These are phyloP conservation scores for Leptographium procerum DNA, from an alignment of 2,329 filamentous ascomycete species.

Conservation along the genomic window DNA sequence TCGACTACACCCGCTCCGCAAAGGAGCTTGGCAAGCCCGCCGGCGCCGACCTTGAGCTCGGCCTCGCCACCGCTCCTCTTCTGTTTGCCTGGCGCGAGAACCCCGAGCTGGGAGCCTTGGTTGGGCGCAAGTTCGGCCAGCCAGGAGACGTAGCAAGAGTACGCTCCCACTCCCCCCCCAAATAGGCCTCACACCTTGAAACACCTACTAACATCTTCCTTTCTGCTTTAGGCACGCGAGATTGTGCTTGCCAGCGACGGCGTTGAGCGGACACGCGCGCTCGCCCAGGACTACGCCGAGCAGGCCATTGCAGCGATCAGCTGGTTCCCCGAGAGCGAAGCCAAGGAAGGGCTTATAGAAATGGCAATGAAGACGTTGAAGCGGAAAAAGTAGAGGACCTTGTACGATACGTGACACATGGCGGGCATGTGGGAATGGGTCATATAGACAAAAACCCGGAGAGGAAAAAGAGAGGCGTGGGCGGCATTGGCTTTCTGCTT, in stretches of 20 bases:
- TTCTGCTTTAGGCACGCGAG: slow-evolving; percentile 69
- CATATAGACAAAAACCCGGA: neutral
- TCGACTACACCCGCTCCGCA: slow-evolving; percentile 85
- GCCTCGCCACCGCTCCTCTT: slow-evolving; percentile 84
- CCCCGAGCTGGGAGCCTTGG: slow-evolving; percentile 71
- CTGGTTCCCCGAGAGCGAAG: slow-evolving; percentile 83
- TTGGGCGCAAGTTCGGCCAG: slow-evolving; percentile 78
- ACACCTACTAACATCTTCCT: slow-evolving; percentile 4
- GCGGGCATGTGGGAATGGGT: neutral
- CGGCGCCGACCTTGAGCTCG: slow-evolving; percentile 85
- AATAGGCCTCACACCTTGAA: too few species aligned
- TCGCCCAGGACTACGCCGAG: slow-evolving; percentile 84
- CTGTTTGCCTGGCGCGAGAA: slow-evolving; percentile 93
- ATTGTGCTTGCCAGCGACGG: slow-evolving; percentile 76
- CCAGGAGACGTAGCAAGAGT: slow-evolving; percentile 81
- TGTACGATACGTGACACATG: slow-evolving; percentile 1
- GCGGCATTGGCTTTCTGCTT: neutral
- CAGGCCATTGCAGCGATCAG: slow-evolving; percentile 78
- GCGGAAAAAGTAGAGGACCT: slow-evolving; percentile 55
- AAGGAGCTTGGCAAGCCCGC: slow-evolving; percentile 87
- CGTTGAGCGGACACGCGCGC: slow-evolving; percentile 78
- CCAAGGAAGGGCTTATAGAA: slow-evolving; percentile 80
- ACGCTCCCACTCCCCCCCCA: slow-evolving; percentile 23
- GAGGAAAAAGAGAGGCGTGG: neutral
- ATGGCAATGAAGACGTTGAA: slow-evolving; percentile 91